phyloP scores from a whole-genome alignment of 352 stramenopile species.

The Thraustochytrium sp. region DNA sequence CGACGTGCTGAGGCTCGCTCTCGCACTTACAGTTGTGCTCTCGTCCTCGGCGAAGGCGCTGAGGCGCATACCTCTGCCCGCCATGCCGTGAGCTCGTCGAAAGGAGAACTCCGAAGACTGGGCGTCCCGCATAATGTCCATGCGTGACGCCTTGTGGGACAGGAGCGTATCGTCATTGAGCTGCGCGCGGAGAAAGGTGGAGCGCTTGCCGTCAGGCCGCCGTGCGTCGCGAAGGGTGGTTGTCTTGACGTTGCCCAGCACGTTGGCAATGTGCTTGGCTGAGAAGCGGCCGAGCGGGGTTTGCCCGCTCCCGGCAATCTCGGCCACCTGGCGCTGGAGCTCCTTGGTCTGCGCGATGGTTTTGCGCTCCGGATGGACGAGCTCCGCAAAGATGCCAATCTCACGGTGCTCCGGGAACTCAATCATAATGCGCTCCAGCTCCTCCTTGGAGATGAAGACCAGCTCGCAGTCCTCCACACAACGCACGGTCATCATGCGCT shows the following conservation, averaged over 20 bases:
- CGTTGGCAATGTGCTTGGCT: slow-evolving; percentile 29
- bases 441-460: slow-evolving; percentile 41
- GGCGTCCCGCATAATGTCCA: background rate
- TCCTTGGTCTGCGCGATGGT: slow-evolving; percentile 26
- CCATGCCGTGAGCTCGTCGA: background rate
- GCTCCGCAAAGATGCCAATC: slow-evolving; percentile 40
- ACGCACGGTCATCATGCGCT: slow-evolving; percentile 18
- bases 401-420: slow-evolving; percentile 45
- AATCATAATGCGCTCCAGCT: slow-evolving; percentile 44
- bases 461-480: slow-evolving; percentile 38
- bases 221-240: background rate
- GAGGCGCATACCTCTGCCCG: background rate
- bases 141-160: background rate
- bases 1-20: no score
- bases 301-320: slow-evolving; percentile 36
- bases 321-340: slow-evolving; percentile 9
- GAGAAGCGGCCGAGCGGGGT: slow-evolving; percentile 32
- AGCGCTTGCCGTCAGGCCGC: background rate
- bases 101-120: no score
- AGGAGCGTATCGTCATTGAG: background rate
- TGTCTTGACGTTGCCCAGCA: slow-evolving; percentile 17
- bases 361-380: background rate
- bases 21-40: no score
- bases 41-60: background rate
- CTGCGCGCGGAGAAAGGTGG: background rate